Base-by-base conservation (phyloP, 2,329 filamentous ascomycete genomes). In the Diaporthe aspalathi region DNA sequence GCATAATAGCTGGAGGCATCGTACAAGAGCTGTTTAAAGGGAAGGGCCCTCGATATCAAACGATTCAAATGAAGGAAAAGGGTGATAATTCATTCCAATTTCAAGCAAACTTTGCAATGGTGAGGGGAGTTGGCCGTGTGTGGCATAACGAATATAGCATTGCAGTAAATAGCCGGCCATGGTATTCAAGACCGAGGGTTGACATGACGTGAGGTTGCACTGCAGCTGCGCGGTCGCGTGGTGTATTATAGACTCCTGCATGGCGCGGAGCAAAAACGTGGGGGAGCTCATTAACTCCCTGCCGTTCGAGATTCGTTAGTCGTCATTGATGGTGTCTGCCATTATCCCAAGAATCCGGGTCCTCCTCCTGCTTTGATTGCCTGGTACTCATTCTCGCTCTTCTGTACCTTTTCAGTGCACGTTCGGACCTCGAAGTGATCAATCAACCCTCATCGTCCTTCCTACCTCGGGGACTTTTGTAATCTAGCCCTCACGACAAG, bases 221-320 rank as follows among this genome's bases (percentile, higher is more conserved):
- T n/a, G n/a, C n/a, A n/a, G n/a, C n/a, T n/a, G n/a, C n/a, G n/a
- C n/a, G n/a, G n/a, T n/a, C n/a, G n/a, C n/a, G n/a, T n/a, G n/a
- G n/a, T n/a, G n/a, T n/a, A n/a, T n/a, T n/a, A n/a, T n/a, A n/a
- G n/a, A n/a, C n/a, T 35, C 32, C 9, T 35, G 35, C 11, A 29
- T 40, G 66, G 27, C 43, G 56, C 56, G 57, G 68, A 71, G 69
- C 57, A 63, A 24, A n/a, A 49, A 57, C 49, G 24, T 68, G 68
- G 68, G 68, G 69, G 53, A 53, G 53, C 60, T 47, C 40, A 56
- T 67, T 67, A 71, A 67, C 62, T 67, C 62, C 69, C 60, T 38
- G 12, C 40, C 40, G 40, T 35, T 16, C 40, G 22, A 22, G 29
- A 16, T 45, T 29, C 29, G 52, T 22, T 45, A 47, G 53, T 60